These are phyloP conservation scores for Clarkia xantiana DNA, from an alignment of 345 rosid genomes.

Conservation along the genomic window DNA sequence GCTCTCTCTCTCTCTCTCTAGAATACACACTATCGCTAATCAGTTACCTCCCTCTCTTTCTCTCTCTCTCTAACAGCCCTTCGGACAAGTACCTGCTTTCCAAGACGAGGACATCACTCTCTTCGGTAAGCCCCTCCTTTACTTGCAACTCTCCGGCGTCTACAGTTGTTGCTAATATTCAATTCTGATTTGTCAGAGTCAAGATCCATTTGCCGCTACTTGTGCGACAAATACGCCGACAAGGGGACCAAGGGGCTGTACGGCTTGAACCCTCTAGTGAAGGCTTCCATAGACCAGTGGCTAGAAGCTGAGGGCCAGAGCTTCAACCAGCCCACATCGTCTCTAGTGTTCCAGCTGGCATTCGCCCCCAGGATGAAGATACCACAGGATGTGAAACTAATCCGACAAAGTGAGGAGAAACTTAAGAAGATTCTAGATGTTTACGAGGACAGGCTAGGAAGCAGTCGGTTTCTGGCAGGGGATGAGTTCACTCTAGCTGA, in stretches of 20 bases:
- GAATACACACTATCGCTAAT: neutral
- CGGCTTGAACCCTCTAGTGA: slow-evolving; percentile 36
- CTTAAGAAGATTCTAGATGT: slow-evolving; percentile 43
- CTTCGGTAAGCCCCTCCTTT: slow-evolving; percentile 23
- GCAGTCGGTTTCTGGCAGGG: slow-evolving; percentile 48
- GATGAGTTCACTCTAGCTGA: slow-evolving; percentile 62
- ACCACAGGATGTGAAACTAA: slow-evolving; percentile 31
- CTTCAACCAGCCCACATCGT: slow-evolving; percentile 39
- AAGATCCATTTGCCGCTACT: slow-evolving; percentile 46
- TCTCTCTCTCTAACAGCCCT: slow-evolving; percentile 27
- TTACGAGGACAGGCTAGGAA: slow-evolving; percentile 38
- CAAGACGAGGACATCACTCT: slow-evolving; percentile 41
- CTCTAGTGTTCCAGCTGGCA: slow-evolving; percentile 46
- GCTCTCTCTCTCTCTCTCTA: neutral
- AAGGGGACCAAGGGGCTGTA: slow-evolving; percentile 39
- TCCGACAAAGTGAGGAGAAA: slow-evolving; percentile 37
- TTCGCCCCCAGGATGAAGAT: slow-evolving; percentile 42
- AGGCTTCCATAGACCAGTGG: slow-evolving; percentile 80
- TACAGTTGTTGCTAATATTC: neutral
- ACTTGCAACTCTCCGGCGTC: neutral
- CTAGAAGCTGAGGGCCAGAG: slow-evolving; percentile 55
- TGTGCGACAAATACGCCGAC: slow-evolving; percentile 36
- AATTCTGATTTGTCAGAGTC: slow-evolving; percentile 21
- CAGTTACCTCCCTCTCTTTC: neutral
- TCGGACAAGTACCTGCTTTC: slow-evolving; percentile 72